A percentile compares a stretch with the other conserved stretches of the same genome.
These are phyloP conservation scores for Pichia rugopelliculosa DNA, from an alignment of 805 yeast genomes.

Conservation along the genomic window DNA sequence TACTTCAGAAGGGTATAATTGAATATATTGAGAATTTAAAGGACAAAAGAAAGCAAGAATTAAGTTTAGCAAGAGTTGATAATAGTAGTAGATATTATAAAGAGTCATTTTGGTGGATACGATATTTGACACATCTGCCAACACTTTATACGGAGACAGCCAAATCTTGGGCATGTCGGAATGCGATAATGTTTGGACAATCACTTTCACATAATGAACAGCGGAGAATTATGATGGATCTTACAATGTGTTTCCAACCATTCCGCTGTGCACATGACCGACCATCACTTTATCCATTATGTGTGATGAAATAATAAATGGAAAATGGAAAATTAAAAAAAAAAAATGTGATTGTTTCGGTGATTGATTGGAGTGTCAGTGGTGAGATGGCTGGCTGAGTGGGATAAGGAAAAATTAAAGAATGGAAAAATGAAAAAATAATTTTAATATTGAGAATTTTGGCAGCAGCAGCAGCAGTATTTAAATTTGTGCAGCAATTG, in stretches of 20 bases:
- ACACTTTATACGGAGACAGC: conserved; percentile 40
- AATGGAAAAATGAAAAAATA: no score
- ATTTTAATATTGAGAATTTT: no score
- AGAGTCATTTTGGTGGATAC: conserved; percentile 4
- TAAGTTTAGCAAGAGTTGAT: no score
- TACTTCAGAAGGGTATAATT: conserved; percentile 32
- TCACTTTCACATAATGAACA: conserved; percentile 38
- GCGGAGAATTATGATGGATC: conserved; percentile 31
- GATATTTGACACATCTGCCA: conserved; percentile 38
- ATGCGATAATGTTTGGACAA: conserved; percentile 69
- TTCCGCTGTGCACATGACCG: conserved; percentile 85
- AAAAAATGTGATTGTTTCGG: no score
- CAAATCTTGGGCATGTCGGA: conserved; percentile 58
- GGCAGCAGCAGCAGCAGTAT: no score
- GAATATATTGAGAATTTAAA: conserved; percentile 29
- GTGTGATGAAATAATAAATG: background rate
- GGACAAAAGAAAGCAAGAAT: background rate
- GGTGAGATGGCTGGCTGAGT: no score
- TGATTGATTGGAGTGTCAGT: no score
- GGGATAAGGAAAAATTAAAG: no score
- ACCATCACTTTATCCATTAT: conserved; percentile 46
- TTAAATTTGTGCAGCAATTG: no score
- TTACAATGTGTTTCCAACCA: conserved; percentile 50
- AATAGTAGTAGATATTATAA: no score
- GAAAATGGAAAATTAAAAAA: no score